Evolutionary conservation across 1,139 yeast genomes (phyloP).

Genomic region (Yamadazyma dushanensis): DNA sequence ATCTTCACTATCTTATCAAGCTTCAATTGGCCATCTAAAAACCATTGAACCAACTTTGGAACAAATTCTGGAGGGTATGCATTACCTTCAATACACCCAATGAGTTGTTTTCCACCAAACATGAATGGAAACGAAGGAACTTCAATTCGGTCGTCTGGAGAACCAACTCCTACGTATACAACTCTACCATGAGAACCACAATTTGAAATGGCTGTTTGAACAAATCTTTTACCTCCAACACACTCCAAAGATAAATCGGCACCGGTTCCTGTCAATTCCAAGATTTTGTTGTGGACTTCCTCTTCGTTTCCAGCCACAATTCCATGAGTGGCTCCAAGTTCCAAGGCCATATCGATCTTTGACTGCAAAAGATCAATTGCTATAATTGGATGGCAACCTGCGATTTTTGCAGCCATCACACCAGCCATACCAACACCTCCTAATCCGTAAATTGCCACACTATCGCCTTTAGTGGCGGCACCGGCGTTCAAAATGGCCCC

Average conservation of each 20-base stretch:
- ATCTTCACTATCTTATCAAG: slow-evolving; percentile 7
- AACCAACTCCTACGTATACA: slow-evolving; percentile 9
- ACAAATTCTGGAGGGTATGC: slow-evolving; percentile 8
- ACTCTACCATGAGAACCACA: slow-evolving; percentile 8
- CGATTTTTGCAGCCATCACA: slow-evolving; percentile 11
- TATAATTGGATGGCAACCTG: slow-evolving; percentile 9
- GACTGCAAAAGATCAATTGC: slow-evolving; percentile 7
- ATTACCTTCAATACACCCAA: slow-evolving; percentile 11
- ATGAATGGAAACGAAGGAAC: slow-evolving; percentile 10
- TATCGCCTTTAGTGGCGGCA: slow-evolving; percentile 9
- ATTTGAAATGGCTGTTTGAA: slow-evolving; percentile 8
- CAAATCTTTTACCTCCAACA: slow-evolving; percentile 9
- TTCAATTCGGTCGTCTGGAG: slow-evolving; percentile 3
- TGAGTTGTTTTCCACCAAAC: slow-evolving; percentile 9
- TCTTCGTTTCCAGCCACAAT: slow-evolving; percentile 6
- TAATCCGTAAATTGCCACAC: slow-evolving; percentile 8
- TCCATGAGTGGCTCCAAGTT: slow-evolving; percentile 9
- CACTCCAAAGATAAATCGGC: slow-evolving; percentile 10
- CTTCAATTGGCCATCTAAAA: slow-evolving; percentile 7
- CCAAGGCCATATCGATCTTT: slow-evolving; percentile 6
- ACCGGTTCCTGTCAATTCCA: slow-evolving; percentile 9
- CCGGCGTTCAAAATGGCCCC: slow-evolving; percentile 11
- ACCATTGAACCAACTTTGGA: slow-evolving; percentile 10
- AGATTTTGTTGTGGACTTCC: slow-evolving; percentile 7
- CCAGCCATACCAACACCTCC: slow-evolving; percentile 11